Evolutionary conservation across 441 rosid species (phyloP), one percentile per base, ranked within the genome.

Genomic region (Rhodomyrtus psidioides): DNA sequence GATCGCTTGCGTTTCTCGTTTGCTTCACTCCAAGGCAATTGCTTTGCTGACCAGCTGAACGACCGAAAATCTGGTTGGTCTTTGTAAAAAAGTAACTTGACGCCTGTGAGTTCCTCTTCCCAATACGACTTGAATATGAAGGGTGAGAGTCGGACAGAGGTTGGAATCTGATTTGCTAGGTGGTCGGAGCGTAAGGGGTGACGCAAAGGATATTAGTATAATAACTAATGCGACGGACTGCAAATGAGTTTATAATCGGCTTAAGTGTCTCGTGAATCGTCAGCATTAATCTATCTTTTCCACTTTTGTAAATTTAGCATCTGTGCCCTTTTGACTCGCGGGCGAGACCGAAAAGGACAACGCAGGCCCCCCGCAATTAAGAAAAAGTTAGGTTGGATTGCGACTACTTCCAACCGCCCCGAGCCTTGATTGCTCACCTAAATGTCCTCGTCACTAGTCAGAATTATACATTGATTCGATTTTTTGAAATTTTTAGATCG

Each of bases 131-230:
- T 42, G 46, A 3, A 59, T 59, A 59, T 27, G 15, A 59, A 15
- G 39, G 39, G 39, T 5, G 53, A 0, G 5, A 15, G 70, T 4
- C 17, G 16, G n/a, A n/a, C 0, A 6, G 3, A n/a, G 46, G 8
- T 34, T 34, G 46, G 46, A 42, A 15, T 13, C 30, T 13, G 17
- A n/a, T 15, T 13, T 6, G 34, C 4, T 28, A 8, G 30, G 12
- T 2, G 30, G 13, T 13, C 30, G 17, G 30, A 58, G 2, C 65
- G 65, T n/a, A 13, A n/a, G 30, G 19, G 0, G 30, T 58, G 65
- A 13, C 17, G 34, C 9, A 0, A 58, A 58, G n/a, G 19, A 58
- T 14, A 12, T 44, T 44, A 3, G 34, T 4, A n/a, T 58, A 30
- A 3, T 8, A 6, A 58, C 14, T n/a, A 5, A n/a, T n/a, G 65